Evolutionary conservation across 345 rosid genomes (phyloP).

Genomic region (Anastatica hierochuntica): DNA sequence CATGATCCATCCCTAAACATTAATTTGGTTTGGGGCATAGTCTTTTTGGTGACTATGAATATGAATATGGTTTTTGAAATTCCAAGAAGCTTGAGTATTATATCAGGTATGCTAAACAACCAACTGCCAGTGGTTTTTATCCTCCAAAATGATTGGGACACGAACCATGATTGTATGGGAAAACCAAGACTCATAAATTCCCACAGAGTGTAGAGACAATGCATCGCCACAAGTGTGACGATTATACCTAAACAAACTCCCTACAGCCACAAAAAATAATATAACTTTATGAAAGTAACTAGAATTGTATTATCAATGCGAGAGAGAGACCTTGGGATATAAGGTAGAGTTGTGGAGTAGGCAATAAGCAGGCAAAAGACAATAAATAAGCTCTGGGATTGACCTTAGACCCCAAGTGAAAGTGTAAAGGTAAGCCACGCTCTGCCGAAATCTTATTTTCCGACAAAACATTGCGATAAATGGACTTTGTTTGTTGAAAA

Average conservation of each 20-base stretch:
- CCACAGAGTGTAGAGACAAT: conserved; percentile 18
- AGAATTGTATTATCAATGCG: not conserved
- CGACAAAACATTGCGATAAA: conserved; percentile 14
- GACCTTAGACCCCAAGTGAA: conserved; percentile 35
- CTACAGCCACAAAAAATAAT: no score
- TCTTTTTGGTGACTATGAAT: conserved; percentile 47
- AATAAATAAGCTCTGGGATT: conserved; percentile 52
- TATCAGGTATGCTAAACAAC: conserved; percentile 30
- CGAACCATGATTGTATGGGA: not conserved
- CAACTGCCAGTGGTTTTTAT: conserved; percentile 22
- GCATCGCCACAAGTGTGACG: conserved; percentile 2
- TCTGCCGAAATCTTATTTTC: conserved; percentile 39
- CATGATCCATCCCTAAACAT: not conserved
- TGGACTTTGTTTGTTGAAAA: conserved; percentile 34
- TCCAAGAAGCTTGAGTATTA: conserved; percentile 35
- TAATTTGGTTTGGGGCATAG: conserved; percentile 10
- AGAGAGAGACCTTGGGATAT: conserved; percentile 44
- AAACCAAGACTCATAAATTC: conserved; percentile 11
- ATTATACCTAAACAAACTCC: not conserved
- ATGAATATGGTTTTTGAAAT: conserved; percentile 38
- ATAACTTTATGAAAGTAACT: no score
- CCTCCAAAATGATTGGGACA: not conserved
- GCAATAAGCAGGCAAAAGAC: conserved; percentile 48
- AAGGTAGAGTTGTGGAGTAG: conserved; percentile 46
- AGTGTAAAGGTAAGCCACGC: conserved; percentile 27